Evolutionary conservation across 2,329 filamentous ascomycete genomes (phyloP), one percentile per base, ranked within the genome.

Genomic region (Fusarium buxicola): DNA sequence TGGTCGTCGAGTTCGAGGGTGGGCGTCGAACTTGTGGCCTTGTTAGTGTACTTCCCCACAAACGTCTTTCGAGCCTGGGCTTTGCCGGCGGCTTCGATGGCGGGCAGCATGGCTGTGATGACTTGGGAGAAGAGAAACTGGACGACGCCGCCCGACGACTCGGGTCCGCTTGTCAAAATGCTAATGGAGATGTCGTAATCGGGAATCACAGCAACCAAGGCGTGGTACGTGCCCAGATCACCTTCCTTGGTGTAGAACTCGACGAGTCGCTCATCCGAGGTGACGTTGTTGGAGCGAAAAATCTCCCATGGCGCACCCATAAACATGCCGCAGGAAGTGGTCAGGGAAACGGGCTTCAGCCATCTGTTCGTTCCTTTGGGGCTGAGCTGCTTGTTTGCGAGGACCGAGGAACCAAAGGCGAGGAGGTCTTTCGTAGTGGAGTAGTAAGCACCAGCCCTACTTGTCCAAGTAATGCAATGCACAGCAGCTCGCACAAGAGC

Each of bases 381-480:
- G 3, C 27, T 24, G 4, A 59, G 18, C 1, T 41, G 30, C 13
- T 53, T 39, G 6, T 59, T 39, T 5, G 40, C 39, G 11, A 60
- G 57, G 8, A 60, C 54, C 0, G 46, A 43, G 1, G 46, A 34
- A 1, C 57, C 57, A 18, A 60, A 59, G 6, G 57, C 35, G 2
- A 60, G 57, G 2, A 60, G 40, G 4, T 60, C 57, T 0, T 59
- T 59, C 7, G 40, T 60, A 10, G 55, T 36, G 5, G 57, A 58
- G 15, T 59, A 53, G 16, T 35, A 47, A 3, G 44, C 50, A 2
- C 57, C 57, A 39, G 35, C 55, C n/a, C 57, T 60, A 15, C 13
- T 7, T 9, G 43, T 13, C 24, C 53, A 18, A 53, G 53, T 5
- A 21, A 4, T n/a, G 1, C 7, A 21, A 4, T n/a, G 1, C 18